These are phyloP conservation scores for Petunia secreta DNA, from an alignment of 257 asterid genomes.

Conservation along the genomic window DNA sequence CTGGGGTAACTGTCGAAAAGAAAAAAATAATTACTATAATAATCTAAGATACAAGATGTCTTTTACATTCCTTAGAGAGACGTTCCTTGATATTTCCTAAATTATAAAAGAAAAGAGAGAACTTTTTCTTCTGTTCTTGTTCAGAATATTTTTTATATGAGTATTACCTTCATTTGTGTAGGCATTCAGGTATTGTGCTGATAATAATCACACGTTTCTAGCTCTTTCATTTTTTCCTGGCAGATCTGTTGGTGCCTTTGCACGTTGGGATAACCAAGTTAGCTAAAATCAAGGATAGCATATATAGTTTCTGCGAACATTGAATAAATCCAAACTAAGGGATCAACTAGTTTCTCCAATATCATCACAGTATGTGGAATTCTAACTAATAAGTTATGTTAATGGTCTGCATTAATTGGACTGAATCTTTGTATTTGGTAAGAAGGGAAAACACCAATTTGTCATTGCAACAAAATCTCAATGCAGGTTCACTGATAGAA, in stretches of 20 bases:
- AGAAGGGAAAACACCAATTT: background rate
- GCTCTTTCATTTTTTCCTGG: background rate
- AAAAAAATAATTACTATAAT: background rate
- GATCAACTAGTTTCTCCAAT: no score
- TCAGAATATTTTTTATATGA: background rate
- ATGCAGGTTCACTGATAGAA: background rate
- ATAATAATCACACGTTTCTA: background rate
- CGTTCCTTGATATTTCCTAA: background rate
- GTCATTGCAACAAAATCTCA: background rate
- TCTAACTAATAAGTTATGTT: no score
- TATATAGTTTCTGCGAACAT: no score
- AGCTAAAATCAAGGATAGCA: no score
- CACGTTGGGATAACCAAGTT: no score
- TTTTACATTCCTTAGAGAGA: background rate
- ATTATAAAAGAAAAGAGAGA: background rate
- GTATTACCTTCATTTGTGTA: background rate
- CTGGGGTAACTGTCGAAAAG: background rate
- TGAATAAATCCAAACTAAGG: no score
- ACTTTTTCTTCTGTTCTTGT: background rate
- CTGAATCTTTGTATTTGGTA: background rate
- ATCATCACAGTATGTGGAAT: no score
- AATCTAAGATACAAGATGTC: background rate
- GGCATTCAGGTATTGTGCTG: background rate
- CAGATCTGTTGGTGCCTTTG: no score
- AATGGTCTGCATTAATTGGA: no score